Base-by-base conservation (phyloP, 495 filamentous ascomycete species). In the Penicillium silybi region DNA sequence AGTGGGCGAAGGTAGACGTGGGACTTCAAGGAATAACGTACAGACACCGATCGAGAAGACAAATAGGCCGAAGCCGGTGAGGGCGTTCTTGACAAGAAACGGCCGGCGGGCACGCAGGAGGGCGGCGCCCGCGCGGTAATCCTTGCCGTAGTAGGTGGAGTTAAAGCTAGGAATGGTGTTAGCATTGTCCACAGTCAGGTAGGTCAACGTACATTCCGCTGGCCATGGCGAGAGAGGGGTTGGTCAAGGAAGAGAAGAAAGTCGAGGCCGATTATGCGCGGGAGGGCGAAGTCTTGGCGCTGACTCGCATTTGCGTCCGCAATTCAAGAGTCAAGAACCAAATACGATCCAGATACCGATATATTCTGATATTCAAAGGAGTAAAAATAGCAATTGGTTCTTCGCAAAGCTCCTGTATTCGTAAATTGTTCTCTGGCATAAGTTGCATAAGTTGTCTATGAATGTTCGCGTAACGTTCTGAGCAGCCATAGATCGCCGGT, bases 71-170 rank as follows among this genome's bases (percentile, higher is more conserved):
- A 85, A 46, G 10, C 92, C 95, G 17, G 88, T 88, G 41, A 89
- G 32, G 20, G 83, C 75, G 68, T 99, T 97, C 77, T 87, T 92
- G 71, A 97, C 72, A 15, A 99, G 83, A 70, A 90, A 97, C 42
- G 95, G 93, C 58, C 86, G 82, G 51, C 93, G 85, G 47, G 93
- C 95, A 48, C 93, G 87, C 62, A 95, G 84, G 51, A 99, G 84
- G 19, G 93, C 86, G 20, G 88, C 81, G 25, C 84, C 84, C 67
- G 90, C 89, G 56, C 84, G 83, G 71, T 87, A 85, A 61, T 88
- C 75, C 63, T 84, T 80, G 70, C 95, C 88, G 74, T 97, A 97
- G 79, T 98, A 98, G 53, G 86, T 87, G 13, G 89, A 88, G 64
- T 85, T 86, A 60, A 87, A 73, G 58, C 87, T 92, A 59, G 4